Base-by-base conservation (phyloP, 331 rosid genomes). In the Spiraea crenata region DNA sequence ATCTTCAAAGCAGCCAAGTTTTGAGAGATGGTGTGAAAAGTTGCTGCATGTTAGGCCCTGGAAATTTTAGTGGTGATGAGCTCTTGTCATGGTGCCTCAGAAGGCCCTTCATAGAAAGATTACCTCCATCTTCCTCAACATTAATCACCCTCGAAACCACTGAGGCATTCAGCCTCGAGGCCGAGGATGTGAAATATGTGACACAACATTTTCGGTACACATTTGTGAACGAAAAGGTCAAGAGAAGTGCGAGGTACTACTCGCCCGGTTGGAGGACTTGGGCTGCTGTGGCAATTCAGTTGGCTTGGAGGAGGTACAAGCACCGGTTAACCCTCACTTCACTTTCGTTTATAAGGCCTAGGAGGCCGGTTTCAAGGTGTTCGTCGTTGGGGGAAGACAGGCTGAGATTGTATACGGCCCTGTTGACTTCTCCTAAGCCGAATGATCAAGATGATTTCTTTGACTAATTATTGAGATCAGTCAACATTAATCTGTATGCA, bases 241-340 rank as follows among this genome's bases (percentile, higher is more conserved):
- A 85, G 87, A 82, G 99, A 19, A 89, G 97, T 50, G 99, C 93
- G 0, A 81, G 96, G 81, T 93, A 93, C 74, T 90, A 91, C 80
- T 93, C 98, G 0, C 98, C 97, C 0, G 96, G 97, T 0, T 93
- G 98, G 98, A 85, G 97, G 50, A 93, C 98, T 10, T 93, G 98
- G 98, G 97, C 96, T 2, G 91, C 96, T 0, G 98, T 93, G 38
- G 98, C 97, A 11, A 89, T 93, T 51, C 98, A 93, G 49, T 60
- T 93, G 46, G 97, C 98, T 12, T 93, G 98, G 98, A 84, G 96
- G 50, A 82, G 96, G 57, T 91, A 90, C 41, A 83, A 56, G 76
- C 96, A 93, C 35, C 82, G 93, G 0, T 70, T 93, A 40, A 90
- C 91, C 2, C 80, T 93, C 70, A 79, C 86, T 0, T 87, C 95